A percentile compares a stretch with the other conserved stretches of the same genome.
Evolutionary conservation across 768 basidiomycete species (phyloP).

Genomic region (Mycena pura): DNA sequence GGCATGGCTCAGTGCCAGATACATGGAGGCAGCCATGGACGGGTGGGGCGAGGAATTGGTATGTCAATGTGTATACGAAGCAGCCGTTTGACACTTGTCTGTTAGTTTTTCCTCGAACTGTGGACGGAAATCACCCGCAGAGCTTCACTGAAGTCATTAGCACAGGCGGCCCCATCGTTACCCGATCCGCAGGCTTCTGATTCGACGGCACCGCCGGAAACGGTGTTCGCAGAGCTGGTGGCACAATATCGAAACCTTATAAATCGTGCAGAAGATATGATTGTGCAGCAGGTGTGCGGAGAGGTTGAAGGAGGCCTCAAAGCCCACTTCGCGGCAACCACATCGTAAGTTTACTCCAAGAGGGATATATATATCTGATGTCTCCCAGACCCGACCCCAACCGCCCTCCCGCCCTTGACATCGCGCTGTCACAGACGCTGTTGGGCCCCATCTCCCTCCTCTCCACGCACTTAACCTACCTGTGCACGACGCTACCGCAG

Average conservation of each 20-base stretch:
- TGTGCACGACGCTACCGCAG: constrained; percentile 69
- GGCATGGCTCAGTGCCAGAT: constrained; percentile 82
- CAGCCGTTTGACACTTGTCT: background rate
- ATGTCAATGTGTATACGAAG: constrained; percentile 31
- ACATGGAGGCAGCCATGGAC: constrained; percentile 72
- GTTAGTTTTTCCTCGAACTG: constrained; percentile 90
- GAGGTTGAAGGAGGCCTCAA: constrained; percentile 84
- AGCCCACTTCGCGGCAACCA: constrained; percentile 67
- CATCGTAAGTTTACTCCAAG: constrained; percentile 41
- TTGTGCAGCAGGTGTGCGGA: constrained; percentile 79
- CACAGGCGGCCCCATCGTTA: constrained; percentile 54
- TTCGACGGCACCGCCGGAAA: constrained; percentile 55
- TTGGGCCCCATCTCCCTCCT: constrained; percentile 79
- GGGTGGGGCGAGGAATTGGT: constrained; percentile 93
- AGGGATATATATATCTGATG: background rate
- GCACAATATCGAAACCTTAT: constrained; percentile 65
- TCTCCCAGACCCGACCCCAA: constrained; percentile 30
- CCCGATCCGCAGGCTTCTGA: constrained; percentile 49
- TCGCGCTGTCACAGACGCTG: constrained; percentile 72
- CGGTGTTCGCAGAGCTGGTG: constrained; percentile 83
- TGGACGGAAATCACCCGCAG: constrained; percentile 79
- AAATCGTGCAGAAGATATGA: constrained; percentile 84
- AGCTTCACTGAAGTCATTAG: constrained; percentile 61
- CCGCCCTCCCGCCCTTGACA: constrained; percentile 38
- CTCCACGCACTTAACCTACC: constrained; percentile 77